Base-by-base conservation (phyloP, 2,329 filamentous ascomycete species). In the Fonsecaea multimorphosa region DNA sequence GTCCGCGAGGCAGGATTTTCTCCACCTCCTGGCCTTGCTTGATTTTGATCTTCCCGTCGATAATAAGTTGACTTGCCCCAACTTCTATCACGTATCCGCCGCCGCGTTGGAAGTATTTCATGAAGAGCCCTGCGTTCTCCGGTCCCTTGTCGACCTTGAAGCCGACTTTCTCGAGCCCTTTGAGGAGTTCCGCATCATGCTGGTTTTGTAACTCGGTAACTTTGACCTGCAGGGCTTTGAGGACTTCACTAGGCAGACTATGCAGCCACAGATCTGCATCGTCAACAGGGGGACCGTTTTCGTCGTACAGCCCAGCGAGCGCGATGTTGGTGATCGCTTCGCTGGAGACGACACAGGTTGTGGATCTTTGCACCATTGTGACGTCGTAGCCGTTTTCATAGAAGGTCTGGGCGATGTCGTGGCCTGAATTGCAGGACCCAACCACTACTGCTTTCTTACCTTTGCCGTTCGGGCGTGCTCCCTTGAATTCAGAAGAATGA, bases 71-170 rank as follows among this genome's bases (percentile, higher is more conserved):
- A 0, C 84, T 85, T 0, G 84, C 85, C 0, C 89, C 89, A 1
- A 90, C 87, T 66, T 91, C 87, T 67, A 91, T 88, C 76, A 91
- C 91, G 73, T 90, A 91, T 0, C 89, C 88, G 0, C 89, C 89
- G 1, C 87, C 87, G 1, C 86, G 83, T 70, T 88, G 86, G 68
- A 88, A 81, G 72, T 89, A 90, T 74, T 89, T 89, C 59, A 84
- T 76, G 63, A 86, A 81, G 0, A 90, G 78, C 0, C 88, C 88
- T 0, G 82, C 78, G 0, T 79, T 83, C 60, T 87, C 82, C 0
- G 85, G 83, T 0, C 88, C 88, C 0, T 73, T 76, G 69, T 90
- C 87, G 0, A 87, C 75, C 60, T 82, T 82, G 80, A 91, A 91
- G 0, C 89, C 89, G 0, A 80, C 87, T 40, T 79, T 82, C 5